These are phyloP conservation scores for Ogataea methylovora DNA, from an alignment of 805 yeast species.

Conservation along the genomic window DNA sequence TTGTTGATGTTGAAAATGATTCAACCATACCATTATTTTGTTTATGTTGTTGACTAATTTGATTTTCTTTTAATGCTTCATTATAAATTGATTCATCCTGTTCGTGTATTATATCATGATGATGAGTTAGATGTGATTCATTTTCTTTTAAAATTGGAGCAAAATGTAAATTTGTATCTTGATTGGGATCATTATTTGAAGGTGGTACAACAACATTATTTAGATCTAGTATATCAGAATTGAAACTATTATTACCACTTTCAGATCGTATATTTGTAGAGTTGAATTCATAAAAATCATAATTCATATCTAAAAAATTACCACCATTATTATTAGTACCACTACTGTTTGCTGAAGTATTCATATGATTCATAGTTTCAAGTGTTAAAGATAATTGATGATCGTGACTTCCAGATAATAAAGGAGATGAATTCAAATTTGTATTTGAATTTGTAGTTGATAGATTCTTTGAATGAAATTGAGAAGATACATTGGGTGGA, in stretches of 20 bases:
- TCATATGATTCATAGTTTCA: constrained; percentile 10
- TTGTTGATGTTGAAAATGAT: constrained; percentile 26
- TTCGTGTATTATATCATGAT: too few species aligned
- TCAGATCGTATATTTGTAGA: not conserved
- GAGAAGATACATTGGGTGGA: constrained; percentile 14
- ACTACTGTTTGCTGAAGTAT: not conserved
- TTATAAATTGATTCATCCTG: constrained; percentile 1
- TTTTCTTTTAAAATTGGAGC: constrained; percentile 8
- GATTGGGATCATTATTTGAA: constrained; percentile 10
- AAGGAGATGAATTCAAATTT: constrained; percentile 17
- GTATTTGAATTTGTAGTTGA: constrained; percentile 9
- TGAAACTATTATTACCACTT: not conserved
- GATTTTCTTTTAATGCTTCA: constrained; percentile 1
- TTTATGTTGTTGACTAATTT: not conserved
- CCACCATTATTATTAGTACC: not conserved
- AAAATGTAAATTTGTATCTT: constrained; percentile 18
- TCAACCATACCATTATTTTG: constrained; percentile 15
- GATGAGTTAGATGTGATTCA: not conserved
- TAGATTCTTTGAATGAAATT: constrained; percentile 4
- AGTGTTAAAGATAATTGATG: constrained; percentile 10
- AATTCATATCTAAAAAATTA: not conserved
- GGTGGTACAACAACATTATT: constrained; percentile 17
- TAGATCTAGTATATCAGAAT: not conserved
- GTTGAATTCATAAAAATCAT: constrained; percentile 1
- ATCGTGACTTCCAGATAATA: too few species aligned